A percentile compares a stretch with the other conserved stretches of the same genome.
Conservation (phyloP, 2,329 filamentous ascomycete species). For the Ampelomyces quisqualis region DNA sequence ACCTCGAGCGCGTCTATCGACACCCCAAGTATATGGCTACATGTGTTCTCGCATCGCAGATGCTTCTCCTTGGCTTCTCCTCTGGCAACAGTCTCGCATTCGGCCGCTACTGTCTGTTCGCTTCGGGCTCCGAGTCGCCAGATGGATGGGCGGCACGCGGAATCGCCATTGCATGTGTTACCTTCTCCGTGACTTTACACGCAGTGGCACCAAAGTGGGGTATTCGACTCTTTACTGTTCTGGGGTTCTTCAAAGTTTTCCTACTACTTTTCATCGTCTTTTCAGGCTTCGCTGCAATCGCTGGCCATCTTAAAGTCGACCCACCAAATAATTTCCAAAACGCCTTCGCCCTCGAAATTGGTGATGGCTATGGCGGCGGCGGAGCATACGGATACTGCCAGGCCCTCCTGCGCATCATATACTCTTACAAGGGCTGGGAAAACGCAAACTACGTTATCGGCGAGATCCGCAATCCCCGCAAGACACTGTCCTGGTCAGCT, state of each 20-base stretch:
- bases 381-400: slow-evolving; percentile 53
- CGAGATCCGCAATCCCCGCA: slow-evolving; percentile 58
- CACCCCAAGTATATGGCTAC: slow-evolving; percentile 61
- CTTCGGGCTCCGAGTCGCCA: slow-evolving; percentile 50
- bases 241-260: slow-evolving; percentile 62
- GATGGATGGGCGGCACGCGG: slow-evolving; percentile 60
- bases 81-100: slow-evolving; percentile 61
- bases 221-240: slow-evolving; percentile 59
- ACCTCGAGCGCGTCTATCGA: slow-evolving; percentile 63
- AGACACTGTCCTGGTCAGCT: slow-evolving; percentile 58
- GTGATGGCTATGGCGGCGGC: slow-evolving; percentile 38
- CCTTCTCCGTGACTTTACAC: slow-evolving; percentile 58
- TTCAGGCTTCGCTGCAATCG: slow-evolving; percentile 50
- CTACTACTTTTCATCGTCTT: slow-evolving; percentile 63
- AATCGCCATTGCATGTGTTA: slow-evolving; percentile 50
- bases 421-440: slow-evolving; percentile 65
- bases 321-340: slow-evolving; percentile 60
- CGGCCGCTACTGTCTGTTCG: slow-evolving; percentile 59
- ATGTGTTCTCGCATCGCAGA: slow-evolving; percentile 61
- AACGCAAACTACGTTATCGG: slow-evolving; percentile 60
- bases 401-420: slow-evolving; percentile 60
- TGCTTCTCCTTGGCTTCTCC: slow-evolving; percentile 63
- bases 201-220: slow-evolving; percentile 58
- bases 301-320: slow-evolving; percentile 38
- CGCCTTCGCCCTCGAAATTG: slow-evolving; percentile 53